Evolutionary conservation across 306 rosid genomes (phyloP).

Genomic region (Leucaena leucocephala): DNA sequence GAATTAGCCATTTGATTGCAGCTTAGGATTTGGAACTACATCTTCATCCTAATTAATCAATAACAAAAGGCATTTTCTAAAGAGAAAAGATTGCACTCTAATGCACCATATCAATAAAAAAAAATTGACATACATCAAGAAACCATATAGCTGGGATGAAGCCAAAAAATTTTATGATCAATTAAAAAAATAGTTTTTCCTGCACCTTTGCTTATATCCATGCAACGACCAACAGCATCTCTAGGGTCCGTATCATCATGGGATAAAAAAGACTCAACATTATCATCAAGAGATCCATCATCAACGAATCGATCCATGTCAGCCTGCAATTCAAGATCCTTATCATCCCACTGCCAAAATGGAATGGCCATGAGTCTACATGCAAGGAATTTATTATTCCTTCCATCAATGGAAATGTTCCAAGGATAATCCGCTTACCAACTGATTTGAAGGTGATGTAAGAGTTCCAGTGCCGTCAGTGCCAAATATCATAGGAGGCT

Average conservation of each 20-base stretch:
- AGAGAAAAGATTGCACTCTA: slow-evolving; percentile 1
- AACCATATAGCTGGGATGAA: slow-evolving; percentile 36
- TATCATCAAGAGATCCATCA: slow-evolving; percentile 94
- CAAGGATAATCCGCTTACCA: slow-evolving; percentile 65
- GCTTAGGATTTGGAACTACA: slow-evolving; percentile 8
- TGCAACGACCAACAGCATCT: slow-evolving; percentile 89
- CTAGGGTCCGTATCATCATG: slow-evolving; percentile 95
- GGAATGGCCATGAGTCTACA: slow-evolving; percentile 83
- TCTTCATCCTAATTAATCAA: slow-evolving; percentile 24
- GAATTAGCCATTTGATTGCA: background rate
- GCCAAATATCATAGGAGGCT: slow-evolving; percentile 85
- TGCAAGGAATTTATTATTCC: slow-evolving; percentile 64
- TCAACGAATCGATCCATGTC: slow-evolving; percentile 97
- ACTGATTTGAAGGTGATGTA: slow-evolving; percentile 89
- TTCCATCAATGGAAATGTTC: slow-evolving; percentile 43
- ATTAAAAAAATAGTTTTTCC: slow-evolving; percentile 38
- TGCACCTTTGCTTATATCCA: slow-evolving; percentile 98
- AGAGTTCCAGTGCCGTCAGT: slow-evolving; percentile 82
- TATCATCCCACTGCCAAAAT: slow-evolving; percentile 99
- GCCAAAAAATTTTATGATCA: slow-evolving; percentile 34
- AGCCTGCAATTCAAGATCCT: slow-evolving; percentile 99
- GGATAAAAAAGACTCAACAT: slow-evolving; percentile 96
- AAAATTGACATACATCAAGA: slow-evolving; percentile 24
- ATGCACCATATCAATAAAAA: slow-evolving; percentile 24
- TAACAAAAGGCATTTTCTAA: background rate